phyloP scores from a whole-genome alignment of 331 rosid species.

The Rosa hybrid region DNA sequence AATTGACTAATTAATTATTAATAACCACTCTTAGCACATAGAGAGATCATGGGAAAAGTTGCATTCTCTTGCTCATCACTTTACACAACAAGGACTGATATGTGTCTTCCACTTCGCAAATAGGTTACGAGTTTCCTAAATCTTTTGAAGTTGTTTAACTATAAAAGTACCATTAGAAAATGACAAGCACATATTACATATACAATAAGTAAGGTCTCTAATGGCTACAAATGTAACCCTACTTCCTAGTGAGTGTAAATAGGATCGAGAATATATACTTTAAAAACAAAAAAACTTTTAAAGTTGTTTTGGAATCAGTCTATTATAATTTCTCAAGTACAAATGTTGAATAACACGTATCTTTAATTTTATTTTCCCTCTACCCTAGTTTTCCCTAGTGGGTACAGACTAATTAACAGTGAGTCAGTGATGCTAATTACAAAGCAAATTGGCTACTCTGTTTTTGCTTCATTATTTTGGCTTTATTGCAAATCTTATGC shows the following conservation, averaged over 20 bases:
- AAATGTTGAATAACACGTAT: neutral
- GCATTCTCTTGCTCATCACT: neutral
- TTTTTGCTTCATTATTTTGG: neutral
- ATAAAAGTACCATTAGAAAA: conserved; percentile 5
- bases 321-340: too few species aligned
- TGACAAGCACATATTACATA: neutral
- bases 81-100: neutral
- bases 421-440: neutral
- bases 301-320: neutral
- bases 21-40: neutral
- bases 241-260: neutral
- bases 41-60: neutral
- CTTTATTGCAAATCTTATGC: conserved; percentile 7
- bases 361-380: neutral
- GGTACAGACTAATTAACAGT: neutral
- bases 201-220: neutral
- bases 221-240: neutral
- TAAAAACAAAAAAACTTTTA: neutral
- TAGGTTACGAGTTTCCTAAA: neutral
- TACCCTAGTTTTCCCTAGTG: neutral
- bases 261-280: neutral
- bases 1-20: neutral
- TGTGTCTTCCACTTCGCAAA: conserved; percentile 8
- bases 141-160: conserved; percentile 2
- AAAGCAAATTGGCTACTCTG: neutral